Evolutionary conservation across 306 rosid species (phyloP).

Genomic region (Pachyrhizus erosus): DNA sequence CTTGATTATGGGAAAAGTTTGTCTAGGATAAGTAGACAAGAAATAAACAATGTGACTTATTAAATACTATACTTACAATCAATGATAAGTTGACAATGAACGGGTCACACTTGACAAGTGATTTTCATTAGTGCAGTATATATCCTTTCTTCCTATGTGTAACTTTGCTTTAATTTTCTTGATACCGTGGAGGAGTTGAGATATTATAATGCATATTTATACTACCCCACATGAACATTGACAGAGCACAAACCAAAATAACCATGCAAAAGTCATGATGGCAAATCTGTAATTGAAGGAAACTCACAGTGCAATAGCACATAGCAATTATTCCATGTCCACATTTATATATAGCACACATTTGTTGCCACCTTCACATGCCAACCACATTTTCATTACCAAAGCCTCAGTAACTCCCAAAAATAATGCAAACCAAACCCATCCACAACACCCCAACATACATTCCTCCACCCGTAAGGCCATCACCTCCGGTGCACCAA

Average conservation of each 20-base stretch:
- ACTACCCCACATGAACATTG: constrained; percentile 59
- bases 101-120: background rate
- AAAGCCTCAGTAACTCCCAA: background rate
- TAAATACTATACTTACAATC: constrained; percentile 23
- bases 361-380: constrained; percentile 31
- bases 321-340: constrained; percentile 1
- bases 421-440: constrained; percentile 70
- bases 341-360: constrained; percentile 12
- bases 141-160: background rate
- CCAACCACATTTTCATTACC: background rate
- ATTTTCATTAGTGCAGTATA: constrained; percentile 8
- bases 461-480: constrained; percentile 50
- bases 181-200: background rate
- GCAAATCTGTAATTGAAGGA: constrained; percentile 55
- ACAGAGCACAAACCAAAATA: constrained; percentile 44
- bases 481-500: constrained; percentile 47
- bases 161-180: constrained; percentile 12
- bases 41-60: constrained; percentile 24
- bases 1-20: constrained; percentile 42
- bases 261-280: constrained; percentile 46
- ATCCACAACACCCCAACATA: constrained; percentile 37
- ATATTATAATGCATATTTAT: constrained; percentile 32
- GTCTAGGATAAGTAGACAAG: constrained; percentile 49
- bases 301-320: constrained; percentile 23
- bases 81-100: constrained; percentile 29